These are phyloP conservation scores for Debaryomycetaceae sp. DNA, from an alignment of 1,139 yeast species.

Conservation along the genomic window DNA sequence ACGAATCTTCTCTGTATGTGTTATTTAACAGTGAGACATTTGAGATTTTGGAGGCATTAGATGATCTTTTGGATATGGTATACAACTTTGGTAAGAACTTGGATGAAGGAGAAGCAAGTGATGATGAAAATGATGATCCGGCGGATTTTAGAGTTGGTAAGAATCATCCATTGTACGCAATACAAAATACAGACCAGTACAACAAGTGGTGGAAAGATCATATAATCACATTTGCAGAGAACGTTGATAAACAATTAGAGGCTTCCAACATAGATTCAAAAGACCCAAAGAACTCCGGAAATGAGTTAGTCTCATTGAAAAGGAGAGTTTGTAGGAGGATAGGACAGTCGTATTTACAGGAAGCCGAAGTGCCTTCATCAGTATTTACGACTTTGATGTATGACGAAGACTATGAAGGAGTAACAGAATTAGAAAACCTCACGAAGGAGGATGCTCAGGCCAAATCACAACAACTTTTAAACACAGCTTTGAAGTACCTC, in stretches of 20 bases:
- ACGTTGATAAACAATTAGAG: slow-evolving; percentile 23
- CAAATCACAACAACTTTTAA: slow-evolving; percentile 48
- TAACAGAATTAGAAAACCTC: slow-evolving; percentile 37
- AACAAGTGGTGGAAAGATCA: slow-evolving; percentile 59
- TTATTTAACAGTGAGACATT: slow-evolving; percentile 39
- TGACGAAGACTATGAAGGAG: slow-evolving; percentile 49
- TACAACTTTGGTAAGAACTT: slow-evolving; percentile 60
- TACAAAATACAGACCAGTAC: slow-evolving; percentile 34
- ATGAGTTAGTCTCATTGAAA: slow-evolving; percentile 19
- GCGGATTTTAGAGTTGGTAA: slow-evolving; percentile 20
- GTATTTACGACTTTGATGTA: slow-evolving; percentile 56
- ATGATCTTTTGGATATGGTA: slow-evolving; percentile 63
- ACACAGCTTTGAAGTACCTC: slow-evolving; percentile 57
- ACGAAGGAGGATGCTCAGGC: slow-evolving; percentile 43
- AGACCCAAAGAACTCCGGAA: slow-evolving; percentile 10
- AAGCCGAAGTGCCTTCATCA: slow-evolving; percentile 60
- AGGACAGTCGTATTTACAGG: slow-evolving; percentile 61
- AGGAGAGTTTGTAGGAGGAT: slow-evolving; percentile 44
- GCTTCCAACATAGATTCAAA: slow-evolving; percentile 10
- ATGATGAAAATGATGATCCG: slow-evolving; percentile 14
- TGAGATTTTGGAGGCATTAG: slow-evolving; percentile 53
- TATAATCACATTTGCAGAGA: slow-evolving; percentile 39
- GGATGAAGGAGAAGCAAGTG: slow-evolving; percentile 39
- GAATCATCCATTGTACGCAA: slow-evolving; percentile 53
- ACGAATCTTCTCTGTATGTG: slow-evolving; percentile 19